Percentiles rank a stretch among this genome's conserved stretches.
Evolutionary conservation across 139 green algal species (phyloP).

Genomic region (Dunaliella primolecta): DNA sequence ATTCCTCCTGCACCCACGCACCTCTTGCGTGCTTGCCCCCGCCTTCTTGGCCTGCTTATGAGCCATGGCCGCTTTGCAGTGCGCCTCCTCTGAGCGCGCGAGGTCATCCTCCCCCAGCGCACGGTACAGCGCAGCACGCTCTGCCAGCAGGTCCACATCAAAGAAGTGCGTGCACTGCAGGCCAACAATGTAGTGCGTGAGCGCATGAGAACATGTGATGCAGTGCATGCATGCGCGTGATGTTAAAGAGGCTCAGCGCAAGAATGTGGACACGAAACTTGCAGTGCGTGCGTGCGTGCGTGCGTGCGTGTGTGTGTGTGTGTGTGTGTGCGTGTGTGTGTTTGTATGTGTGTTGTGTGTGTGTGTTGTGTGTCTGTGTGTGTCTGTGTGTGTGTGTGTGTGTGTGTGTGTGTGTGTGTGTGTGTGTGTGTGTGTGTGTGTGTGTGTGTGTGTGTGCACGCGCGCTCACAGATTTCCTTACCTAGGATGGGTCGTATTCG

Average conservation of each 20-base stretch:
- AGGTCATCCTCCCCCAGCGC: constrained; percentile 30
- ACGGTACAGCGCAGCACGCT: constrained; percentile 14
- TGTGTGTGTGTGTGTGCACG: background rate
- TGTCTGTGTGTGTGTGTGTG: background rate
- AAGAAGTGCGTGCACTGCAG: constrained; percentile 12
- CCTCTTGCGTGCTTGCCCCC: background rate
- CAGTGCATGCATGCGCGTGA: too few species aligned
- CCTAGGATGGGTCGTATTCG: too few species aligned
- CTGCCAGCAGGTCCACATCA: constrained; percentile 10
- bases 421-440: background rate
- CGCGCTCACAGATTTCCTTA: too few species aligned
- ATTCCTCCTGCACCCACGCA: too few species aligned
- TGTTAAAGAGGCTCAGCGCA: too few species aligned
- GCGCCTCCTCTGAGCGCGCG: constrained; percentile 18
- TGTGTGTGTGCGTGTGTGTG: background rate
- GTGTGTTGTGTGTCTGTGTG: background rate
- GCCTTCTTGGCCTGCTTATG: constrained; percentile 8
- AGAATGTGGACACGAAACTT: too few species aligned
- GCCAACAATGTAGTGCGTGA: too few species aligned
- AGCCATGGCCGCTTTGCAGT: background rate
- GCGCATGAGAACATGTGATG: too few species aligned
- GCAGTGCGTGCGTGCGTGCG: background rate
- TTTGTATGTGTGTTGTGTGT: background rate
- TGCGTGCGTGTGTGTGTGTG: background rate
- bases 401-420: background rate